Base-by-base conservation (phyloP, 257 asterid genomes). In the Ehretia macrophylla region DNA sequence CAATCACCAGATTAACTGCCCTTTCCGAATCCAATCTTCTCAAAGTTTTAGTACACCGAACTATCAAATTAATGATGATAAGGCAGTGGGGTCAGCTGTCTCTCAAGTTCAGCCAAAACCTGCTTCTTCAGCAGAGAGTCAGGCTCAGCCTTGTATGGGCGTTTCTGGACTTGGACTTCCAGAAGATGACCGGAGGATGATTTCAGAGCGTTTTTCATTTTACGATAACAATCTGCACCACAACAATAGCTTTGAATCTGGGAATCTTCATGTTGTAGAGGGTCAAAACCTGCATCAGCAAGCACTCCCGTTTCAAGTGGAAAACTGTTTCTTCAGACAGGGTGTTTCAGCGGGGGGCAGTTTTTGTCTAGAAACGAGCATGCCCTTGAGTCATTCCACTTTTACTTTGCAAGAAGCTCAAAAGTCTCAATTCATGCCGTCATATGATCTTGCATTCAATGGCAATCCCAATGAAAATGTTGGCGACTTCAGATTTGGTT, bases 141-240 rank as follows among this genome's bases (percentile, higher is more conserved):
- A 37, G 17, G 57, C 58, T 50, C 70, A 69, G 0, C 9, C 66
- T 18, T n/a, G 64, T 10, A 52, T 56, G 61, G 68, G 73, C 6
- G 35, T 27, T 35, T 51, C 80, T 17, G 80, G 55, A 8, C 68
- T 81, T 5, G 80, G 72, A 63, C 63, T 82, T 59, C 85, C 88
- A 0, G 78, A 79, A 70, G 85, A 82, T 8, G 85, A 72, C 42
- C 79, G 73, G 51, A 76, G 65, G 70, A 69, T 76, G 79, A 82
- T 82, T 13, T 44, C 55, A n/a, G 83, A 76, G 17, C 83, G 78
- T 8, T 66, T 82, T 75, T 66, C 83, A 4, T 63, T 69, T 50
- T 82, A 82, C 4, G 79, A 76, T 19, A 64, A 62, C 57, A 72
- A 72, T 27, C 35, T 27, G 3, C 35, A 27, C 4, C 3, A 3